These are phyloP conservation scores for Ophiostoma angusticollis DNA, from an alignment of 2,329 filamentous ascomycete species.

Conservation along the genomic window DNA sequence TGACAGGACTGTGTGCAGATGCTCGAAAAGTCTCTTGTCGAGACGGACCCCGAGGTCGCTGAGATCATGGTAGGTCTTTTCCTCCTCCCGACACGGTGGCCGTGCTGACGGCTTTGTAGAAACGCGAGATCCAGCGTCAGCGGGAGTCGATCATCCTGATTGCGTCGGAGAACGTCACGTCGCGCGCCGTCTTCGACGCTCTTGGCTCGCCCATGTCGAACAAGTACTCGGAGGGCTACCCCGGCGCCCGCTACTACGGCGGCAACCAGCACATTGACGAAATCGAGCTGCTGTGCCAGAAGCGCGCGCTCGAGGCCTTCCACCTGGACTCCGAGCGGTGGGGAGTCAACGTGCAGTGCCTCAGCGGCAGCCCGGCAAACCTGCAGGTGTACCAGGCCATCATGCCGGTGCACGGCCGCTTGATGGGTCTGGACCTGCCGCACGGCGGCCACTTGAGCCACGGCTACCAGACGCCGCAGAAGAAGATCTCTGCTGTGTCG, in stretches of 20 bases:
- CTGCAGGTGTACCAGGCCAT: slow-evolving; percentile 96
- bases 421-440: slow-evolving; percentile 93
- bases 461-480: slow-evolving; percentile 90
- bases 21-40: slow-evolving; percentile 88
- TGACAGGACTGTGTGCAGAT: slow-evolving; percentile 47
- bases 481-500: slow-evolving; percentile 95
- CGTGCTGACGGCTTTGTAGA: slow-evolving; percentile 33
- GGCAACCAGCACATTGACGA: slow-evolving; percentile 98
- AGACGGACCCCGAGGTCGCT: slow-evolving; percentile 87
- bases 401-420: slow-evolving; percentile 85
- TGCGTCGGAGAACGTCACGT: slow-evolving; percentile 98
- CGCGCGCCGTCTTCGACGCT: slow-evolving; percentile 93
- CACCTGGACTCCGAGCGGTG: slow-evolving; percentile 75
- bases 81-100: no score
- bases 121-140: slow-evolving; percentile 90
- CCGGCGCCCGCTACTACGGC: slow-evolving; percentile 95
- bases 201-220: slow-evolving; percentile 92
- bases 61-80: slow-evolving; percentile 72
- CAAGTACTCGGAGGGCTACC: slow-evolving; percentile 99
- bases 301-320: slow-evolving; percentile 84
- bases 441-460: slow-evolving; percentile 92
- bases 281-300: slow-evolving; percentile 91
- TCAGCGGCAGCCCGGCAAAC: slow-evolving; percentile 90
- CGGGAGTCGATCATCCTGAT: slow-evolving; percentile 98
- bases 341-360: slow-evolving; percentile 97